A percentile compares a stretch with the other conserved stretches of the same genome.
phyloP scores from a whole-genome alignment of 2,329 filamentous ascomycete species.

The Bertia moriformis region DNA sequence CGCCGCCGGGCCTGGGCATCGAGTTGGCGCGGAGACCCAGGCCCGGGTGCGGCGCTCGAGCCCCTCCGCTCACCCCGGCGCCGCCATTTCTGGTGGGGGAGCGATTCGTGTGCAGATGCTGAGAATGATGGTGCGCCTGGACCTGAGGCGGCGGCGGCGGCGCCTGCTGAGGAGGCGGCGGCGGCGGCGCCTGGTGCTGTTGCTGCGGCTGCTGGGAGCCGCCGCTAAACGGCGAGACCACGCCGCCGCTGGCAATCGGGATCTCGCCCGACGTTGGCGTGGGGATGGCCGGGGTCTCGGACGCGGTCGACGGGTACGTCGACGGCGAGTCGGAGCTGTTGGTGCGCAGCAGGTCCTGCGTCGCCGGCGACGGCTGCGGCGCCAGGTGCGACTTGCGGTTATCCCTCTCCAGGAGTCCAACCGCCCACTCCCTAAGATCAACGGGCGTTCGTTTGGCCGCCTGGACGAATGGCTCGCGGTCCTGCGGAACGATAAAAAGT shows the following conservation, averaged over 20 bases:
- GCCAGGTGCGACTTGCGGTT: constrained; percentile 90
- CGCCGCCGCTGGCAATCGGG: constrained; percentile 44
- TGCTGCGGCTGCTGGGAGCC: constrained; percentile 16
- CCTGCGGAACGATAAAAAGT: constrained; percentile 30
- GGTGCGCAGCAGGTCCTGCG: constrained; percentile 61
- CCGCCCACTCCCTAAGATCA: constrained; percentile 82
- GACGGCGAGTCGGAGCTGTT: constrained; percentile 46
- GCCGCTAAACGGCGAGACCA: constrained; percentile 27
- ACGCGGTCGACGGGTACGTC: constrained; percentile 25
- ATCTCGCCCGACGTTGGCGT: constrained; percentile 64
- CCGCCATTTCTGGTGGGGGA: constrained; percentile 35
- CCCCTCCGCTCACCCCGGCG: too few relatives aligned
- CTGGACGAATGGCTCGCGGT: constrained; percentile 85
- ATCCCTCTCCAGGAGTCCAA: constrained; percentile 83
- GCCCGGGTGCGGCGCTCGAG: too few relatives aligned
- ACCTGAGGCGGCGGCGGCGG: too few relatives aligned
- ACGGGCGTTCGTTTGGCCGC: constrained; percentile 94
- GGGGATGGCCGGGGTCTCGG: constrained; percentile 25
- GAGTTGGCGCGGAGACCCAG: too few relatives aligned
- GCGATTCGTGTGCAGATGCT: constrained; percentile 18
- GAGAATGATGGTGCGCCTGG: too few relatives aligned
- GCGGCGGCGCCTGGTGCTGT: too few relatives aligned
- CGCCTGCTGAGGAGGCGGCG: too few relatives aligned
- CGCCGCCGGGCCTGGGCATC: constrained; percentile 29
- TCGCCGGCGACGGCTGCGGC: constrained; percentile 64